A percentile compares a stretch with the other conserved stretches of the same genome.
These are phyloP conservation scores for Sambucus nigra DNA, from an alignment of 129 eudicot genomes.

Conservation along the genomic window DNA sequence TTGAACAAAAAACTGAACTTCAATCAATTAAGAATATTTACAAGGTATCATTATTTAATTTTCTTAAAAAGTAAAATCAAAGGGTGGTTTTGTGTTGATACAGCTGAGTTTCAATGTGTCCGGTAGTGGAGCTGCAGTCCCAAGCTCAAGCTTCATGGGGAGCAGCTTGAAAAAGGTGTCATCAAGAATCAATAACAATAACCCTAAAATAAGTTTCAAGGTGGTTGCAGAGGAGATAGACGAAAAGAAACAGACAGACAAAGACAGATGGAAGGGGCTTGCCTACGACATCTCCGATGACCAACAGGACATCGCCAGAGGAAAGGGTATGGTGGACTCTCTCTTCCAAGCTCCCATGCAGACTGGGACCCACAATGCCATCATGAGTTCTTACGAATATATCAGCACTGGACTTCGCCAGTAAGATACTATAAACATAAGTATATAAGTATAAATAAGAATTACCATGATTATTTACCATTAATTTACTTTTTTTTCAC, in stretches of 20 bases:
- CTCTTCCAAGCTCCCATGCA: slow-evolving; percentile 92
- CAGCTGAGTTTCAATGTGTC: slow-evolving; percentile 67
- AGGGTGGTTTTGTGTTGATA: background rate
- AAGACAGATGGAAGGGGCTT: slow-evolving; percentile 82
- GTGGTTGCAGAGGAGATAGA: slow-evolving; percentile 31
- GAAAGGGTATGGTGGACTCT: slow-evolving; percentile 80
- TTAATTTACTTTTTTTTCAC: background rate
- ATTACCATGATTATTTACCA: no score
- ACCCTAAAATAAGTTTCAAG: slow-evolving; percentile 31
- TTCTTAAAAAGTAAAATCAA: no score
- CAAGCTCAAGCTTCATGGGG: slow-evolving; percentile 67
- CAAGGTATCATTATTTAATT: no score
- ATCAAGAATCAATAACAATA: slow-evolving; percentile 28
- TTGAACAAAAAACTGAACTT: no score
- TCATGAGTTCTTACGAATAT: slow-evolving; percentile 82
- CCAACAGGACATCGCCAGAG: slow-evolving; percentile 90
- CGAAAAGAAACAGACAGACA: slow-evolving; percentile 45
- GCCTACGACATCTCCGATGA: slow-evolving; percentile 66
- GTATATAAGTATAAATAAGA: background rate
- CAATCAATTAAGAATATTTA: no score
- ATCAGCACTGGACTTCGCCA: slow-evolving; percentile 62
- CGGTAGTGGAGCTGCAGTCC: slow-evolving; percentile 38
- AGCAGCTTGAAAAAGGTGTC: slow-evolving; percentile 53
- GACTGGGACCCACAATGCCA: slow-evolving; percentile 63
- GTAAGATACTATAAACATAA: slow-evolving; percentile 22